Conservation (phyloP, 2,329 filamentous ascomycete genomes). For the Sodiomyces alkalinus region DNA sequence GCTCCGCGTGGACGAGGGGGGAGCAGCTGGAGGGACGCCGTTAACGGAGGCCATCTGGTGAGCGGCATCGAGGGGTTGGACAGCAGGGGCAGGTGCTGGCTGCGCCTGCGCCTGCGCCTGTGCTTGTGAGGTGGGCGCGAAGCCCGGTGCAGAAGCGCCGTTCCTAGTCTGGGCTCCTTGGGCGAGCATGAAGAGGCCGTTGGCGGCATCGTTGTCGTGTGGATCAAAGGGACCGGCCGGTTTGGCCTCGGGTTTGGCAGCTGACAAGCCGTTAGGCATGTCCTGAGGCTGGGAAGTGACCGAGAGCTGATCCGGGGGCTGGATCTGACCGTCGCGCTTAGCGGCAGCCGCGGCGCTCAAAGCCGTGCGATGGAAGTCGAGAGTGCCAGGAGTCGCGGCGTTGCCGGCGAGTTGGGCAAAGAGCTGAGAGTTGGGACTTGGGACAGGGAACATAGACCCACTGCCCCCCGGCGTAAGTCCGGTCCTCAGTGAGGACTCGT, state of each 20-base stretch:
- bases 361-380: constrained; percentile 91
- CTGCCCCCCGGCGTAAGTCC: constrained; percentile 88
- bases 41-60: constrained; percentile 36
- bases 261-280: constrained; percentile 20
- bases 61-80: constrained; percentile 25
- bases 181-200: constrained; percentile 83
- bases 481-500: constrained; percentile 86
- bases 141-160: constrained; percentile 36
- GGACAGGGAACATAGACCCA: constrained; percentile 91
- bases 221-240: constrained; percentile 60
- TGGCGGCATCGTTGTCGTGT: constrained; percentile 89
- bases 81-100: constrained; percentile 16
- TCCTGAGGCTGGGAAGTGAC: constrained; percentile 11
- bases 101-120: constrained; percentile 34
- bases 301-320: constrained; percentile 12
- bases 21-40: constrained; percentile 23
- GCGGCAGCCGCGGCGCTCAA: constrained; percentile 61
- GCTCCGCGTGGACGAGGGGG: constrained; percentile 27
- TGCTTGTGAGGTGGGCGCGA: constrained; percentile 28
- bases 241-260: constrained; percentile 32
- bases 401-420: constrained; percentile 67
- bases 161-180: constrained; percentile 62
- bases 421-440: constrained; percentile 73
- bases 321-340: constrained; percentile 36
- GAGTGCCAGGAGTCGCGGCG: constrained; percentile 73